These are phyloP conservation scores for Neurospora tetrasperma DNA, from an alignment of 495 filamentous ascomycete genomes.

Conservation along the genomic window DNA sequence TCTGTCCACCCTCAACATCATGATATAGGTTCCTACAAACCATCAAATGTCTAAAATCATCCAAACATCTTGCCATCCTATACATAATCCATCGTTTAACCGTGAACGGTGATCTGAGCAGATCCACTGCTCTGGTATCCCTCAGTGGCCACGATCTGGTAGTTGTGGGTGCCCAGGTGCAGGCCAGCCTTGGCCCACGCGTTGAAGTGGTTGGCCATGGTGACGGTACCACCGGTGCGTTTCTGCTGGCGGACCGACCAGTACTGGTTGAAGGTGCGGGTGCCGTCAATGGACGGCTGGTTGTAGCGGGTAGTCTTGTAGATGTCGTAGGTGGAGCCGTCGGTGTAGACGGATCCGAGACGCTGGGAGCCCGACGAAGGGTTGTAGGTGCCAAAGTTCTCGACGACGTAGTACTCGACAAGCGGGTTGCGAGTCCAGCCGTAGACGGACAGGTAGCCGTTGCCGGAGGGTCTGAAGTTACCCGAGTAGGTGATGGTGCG, in stretches of 20 bases:
- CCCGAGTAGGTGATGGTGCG: constrained; percentile 33
- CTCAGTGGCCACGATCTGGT: constrained; percentile 51
- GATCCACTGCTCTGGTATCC: constrained; percentile 47
- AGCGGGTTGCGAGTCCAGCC: constrained; percentile 48
- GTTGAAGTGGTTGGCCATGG: constrained; percentile 46
- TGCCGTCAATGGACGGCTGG: constrained; percentile 48
- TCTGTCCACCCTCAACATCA: not conserved
- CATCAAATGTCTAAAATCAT: not conserved
- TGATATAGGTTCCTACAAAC: not conserved
- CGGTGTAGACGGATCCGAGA: constrained; percentile 45
- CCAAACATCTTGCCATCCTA: not conserved
- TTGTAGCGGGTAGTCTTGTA: constrained; percentile 48
- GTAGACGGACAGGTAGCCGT: constrained; percentile 49
- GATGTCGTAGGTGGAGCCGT: constrained; percentile 57
- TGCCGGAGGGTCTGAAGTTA: constrained; percentile 38
- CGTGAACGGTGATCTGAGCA: constrained; percentile 37
- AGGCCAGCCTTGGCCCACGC: constrained; percentile 43
- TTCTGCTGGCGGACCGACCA: constrained; percentile 41
- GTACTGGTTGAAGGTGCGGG: constrained; percentile 47
- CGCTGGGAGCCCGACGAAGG: constrained; percentile 35
- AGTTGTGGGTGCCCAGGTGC: constrained; percentile 44
- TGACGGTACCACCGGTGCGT: constrained; percentile 36
- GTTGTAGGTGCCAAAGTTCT: constrained; percentile 46
- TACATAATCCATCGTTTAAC: not conserved
- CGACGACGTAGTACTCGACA: constrained; percentile 53